phyloP scores from a whole-genome alignment of 2,329 filamentous ascomycete genomes.

The Colletotrichum somersetense region DNA sequence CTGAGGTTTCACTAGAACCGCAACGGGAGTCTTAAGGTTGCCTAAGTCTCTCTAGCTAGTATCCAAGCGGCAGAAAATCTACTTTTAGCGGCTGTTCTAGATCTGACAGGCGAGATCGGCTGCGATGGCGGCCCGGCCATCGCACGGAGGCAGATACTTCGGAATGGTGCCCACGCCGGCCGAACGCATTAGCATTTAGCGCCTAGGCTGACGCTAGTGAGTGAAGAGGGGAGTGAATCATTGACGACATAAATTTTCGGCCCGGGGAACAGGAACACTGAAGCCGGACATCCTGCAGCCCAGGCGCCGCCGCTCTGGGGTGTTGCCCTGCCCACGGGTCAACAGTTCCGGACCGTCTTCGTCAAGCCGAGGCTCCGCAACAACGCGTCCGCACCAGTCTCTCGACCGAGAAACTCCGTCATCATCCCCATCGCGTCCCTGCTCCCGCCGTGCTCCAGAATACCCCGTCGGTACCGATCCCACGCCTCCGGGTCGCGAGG shows the following conservation, averaged over 20 bases:
- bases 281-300: neutral
- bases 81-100: too few species aligned
- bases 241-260: neutral
- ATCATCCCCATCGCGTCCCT: conserved; percentile 44
- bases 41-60: neutral
- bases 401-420: conserved; percentile 44
- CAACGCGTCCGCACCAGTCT: conserved; percentile 40
- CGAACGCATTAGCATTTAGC: neutral
- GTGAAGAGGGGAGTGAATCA: neutral
- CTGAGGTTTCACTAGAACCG: neutral
- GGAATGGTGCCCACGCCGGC: too few species aligned
- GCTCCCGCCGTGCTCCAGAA: conserved; percentile 45
- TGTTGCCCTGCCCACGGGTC: neutral
- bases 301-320: neutral
- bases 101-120: too few species aligned
- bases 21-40: too few species aligned
- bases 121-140: too few species aligned
- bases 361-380: conserved; percentile 20
- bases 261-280: neutral
- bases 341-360: too few species aligned
- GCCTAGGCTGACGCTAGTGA: neutral
- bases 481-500: conserved; percentile 43
- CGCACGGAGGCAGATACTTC: too few species aligned
- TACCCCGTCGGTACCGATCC: conserved; percentile 42
- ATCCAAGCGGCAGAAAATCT: neutral